These are phyloP conservation scores for Suillus clintonianus DNA, from an alignment of 768 basidiomycete species.

Conservation along the genomic window DNA sequence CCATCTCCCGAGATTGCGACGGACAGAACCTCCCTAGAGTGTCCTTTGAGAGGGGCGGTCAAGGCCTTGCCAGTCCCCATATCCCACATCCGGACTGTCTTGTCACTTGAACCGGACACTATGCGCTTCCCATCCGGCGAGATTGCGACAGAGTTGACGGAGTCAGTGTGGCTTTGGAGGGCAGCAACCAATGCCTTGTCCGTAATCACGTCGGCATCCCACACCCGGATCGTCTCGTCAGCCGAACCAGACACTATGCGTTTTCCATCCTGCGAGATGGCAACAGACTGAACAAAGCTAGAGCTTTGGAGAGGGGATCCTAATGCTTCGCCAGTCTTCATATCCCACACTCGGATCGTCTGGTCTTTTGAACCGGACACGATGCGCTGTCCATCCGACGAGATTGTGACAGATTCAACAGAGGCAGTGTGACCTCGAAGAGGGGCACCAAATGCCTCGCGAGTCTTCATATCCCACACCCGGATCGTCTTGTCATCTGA, in stretches of 20 bases:
- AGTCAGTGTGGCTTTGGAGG: not conserved
- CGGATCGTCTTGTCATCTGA: slow-evolving; percentile 11
- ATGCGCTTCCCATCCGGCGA: slow-evolving; percentile 3
- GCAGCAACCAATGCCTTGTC: not conserved
- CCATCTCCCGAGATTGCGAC: not conserved
- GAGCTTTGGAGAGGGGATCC: not conserved
- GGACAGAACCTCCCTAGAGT: not conserved
- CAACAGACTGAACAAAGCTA: not conserved
- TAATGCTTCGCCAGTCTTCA: not conserved
- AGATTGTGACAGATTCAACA: not conserved
- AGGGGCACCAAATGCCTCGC: slow-evolving; percentile 16
- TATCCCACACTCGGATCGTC: slow-evolving; percentile 11
- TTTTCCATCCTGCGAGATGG: not conserved
- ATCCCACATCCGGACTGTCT: slow-evolving; percentile 2
- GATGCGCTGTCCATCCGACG: not conserved
- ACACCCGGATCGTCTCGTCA: not conserved
- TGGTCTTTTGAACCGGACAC: not conserved
- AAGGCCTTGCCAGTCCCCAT: too few species aligned
- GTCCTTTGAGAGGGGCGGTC: too few species aligned
- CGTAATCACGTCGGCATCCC: not conserved
- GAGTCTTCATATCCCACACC: slow-evolving; percentile 17
- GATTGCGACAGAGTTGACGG: not conserved
- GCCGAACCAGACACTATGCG: slow-evolving; percentile 1
- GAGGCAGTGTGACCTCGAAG: slow-evolving; percentile 2
- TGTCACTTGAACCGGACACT: slow-evolving; percentile 5